Percentiles rank a stretch among this genome's conserved stretches.
Evolutionary conservation across 2,329 filamentous ascomycete genomes (phyloP).

Genomic region (Colletotrichum sidae): DNA sequence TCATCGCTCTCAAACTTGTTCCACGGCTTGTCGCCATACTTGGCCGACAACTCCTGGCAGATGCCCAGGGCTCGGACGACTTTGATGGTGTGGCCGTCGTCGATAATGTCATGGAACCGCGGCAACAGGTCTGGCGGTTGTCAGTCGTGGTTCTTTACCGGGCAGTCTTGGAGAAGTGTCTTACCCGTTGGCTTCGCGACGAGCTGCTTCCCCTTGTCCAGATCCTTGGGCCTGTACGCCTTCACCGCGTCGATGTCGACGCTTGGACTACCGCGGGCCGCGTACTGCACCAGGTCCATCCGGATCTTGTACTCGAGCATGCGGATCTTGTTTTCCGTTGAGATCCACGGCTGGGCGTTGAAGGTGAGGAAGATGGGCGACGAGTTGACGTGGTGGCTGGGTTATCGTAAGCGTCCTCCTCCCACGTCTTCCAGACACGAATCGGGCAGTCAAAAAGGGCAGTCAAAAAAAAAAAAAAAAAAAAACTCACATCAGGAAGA

Average conservation of each 20-base stretch:
- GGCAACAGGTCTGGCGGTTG: slow-evolving; percentile 54
- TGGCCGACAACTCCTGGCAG: slow-evolving; percentile 64
- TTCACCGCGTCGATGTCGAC: slow-evolving; percentile 70
- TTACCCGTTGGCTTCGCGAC: slow-evolving; percentile 57
- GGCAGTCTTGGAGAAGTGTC: slow-evolving; percentile 7
- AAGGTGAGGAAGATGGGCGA: slow-evolving; percentile 80
- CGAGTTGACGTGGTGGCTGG: slow-evolving; percentile 80
- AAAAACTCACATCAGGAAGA: slow-evolving; percentile 71
- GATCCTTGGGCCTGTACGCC: slow-evolving; percentile 66
- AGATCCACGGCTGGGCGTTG: slow-evolving; percentile 70
- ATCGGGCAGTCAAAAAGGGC: neutral
- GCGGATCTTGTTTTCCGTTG: slow-evolving; percentile 70
- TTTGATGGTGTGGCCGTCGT: slow-evolving; percentile 88
- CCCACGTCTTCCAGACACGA: neutral
- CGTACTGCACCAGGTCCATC: slow-evolving; percentile 79
- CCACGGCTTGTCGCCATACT: slow-evolving; percentile 59
- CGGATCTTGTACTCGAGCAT: slow-evolving; percentile 87
- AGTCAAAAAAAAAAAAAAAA: too few species aligned
- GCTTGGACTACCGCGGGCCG: slow-evolving; percentile 72
- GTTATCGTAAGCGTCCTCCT: slow-evolving; percentile 5
- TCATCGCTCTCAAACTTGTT: slow-evolving; percentile 65
- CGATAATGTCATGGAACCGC: slow-evolving; percentile 60
- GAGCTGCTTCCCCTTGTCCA: slow-evolving; percentile 50
- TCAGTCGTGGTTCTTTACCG: neutral
- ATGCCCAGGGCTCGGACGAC: slow-evolving; percentile 76